These are phyloP conservation scores for Suhomyces terraborum DNA, from an alignment of 1,139 yeast genomes.

Conservation along the genomic window DNA sequence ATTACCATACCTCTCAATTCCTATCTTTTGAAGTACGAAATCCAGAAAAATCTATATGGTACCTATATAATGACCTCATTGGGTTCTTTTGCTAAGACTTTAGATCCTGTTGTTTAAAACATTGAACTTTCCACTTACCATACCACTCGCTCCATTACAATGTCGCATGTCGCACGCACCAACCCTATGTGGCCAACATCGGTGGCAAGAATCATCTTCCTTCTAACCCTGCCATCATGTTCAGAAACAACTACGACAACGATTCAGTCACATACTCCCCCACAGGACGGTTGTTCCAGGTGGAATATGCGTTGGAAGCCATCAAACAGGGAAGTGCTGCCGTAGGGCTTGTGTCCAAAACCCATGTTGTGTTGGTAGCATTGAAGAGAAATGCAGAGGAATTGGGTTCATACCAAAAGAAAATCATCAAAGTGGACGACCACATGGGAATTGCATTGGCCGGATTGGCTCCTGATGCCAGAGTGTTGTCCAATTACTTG, in stretches of 20 bases:
- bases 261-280: constrained; percentile 98
- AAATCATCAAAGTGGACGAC: constrained; percentile 85
- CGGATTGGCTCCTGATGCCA: constrained; percentile 97
- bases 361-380: constrained; percentile 89
- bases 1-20: no score
- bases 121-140: no score
- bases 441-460: constrained; percentile 96
- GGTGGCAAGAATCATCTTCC: constrained; percentile 10
- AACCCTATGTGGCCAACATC: background rate
- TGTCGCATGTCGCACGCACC: constrained; percentile 4
- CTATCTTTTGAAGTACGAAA: no score
- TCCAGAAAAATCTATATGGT: no score
- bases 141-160: background rate
- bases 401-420: constrained; percentile 93
- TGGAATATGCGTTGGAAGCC: constrained; percentile 95
- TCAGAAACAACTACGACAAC: constrained; percentile 97
- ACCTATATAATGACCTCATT: no score
- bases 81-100: no score
- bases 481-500: constrained; percentile 84
- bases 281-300: constrained; percentile 93
- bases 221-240: constrained; percentile 42
- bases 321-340: constrained; percentile 98
- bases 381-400: constrained; percentile 96
- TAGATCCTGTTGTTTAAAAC: no score
- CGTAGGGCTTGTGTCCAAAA: constrained; percentile 85